Conservation (phyloP, 1,139 yeast genomes). For the Petasospora fabianii region DNA sequence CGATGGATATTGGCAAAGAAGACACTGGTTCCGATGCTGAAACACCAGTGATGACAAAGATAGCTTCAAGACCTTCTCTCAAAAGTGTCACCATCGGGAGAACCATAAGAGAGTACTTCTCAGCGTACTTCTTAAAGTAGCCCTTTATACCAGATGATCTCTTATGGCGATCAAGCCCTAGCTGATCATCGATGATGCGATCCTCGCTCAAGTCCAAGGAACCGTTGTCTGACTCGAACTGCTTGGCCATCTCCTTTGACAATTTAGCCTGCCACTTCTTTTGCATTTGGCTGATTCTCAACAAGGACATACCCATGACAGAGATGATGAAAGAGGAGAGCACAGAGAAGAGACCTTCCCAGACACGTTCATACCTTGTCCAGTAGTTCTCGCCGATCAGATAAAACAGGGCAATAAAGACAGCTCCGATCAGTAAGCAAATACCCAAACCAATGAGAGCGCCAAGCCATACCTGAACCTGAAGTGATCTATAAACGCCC, state of each 20-base stretch:
- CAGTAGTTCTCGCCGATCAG: constrained; percentile 68
- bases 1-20: constrained; percentile 75
- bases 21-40: constrained; percentile 62
- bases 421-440: constrained; percentile 72
- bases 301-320: constrained; percentile 80
- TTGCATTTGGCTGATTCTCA: constrained; percentile 79
- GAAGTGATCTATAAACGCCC: constrained; percentile 49
- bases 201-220: constrained; percentile 23
- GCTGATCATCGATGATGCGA: constrained; percentile 24
- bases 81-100: constrained; percentile 76
- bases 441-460: constrained; percentile 58
- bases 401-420: constrained; percentile 78
- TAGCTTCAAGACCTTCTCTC: constrained; percentile 88
- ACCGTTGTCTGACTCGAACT: constrained; percentile 31
- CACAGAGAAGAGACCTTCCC: constrained; percentile 83
- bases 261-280: constrained; percentile 84
- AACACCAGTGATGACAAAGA: constrained; percentile 85
- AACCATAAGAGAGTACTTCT: constrained; percentile 68
- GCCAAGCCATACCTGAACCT: constrained; percentile 74
- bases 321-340: constrained; percentile 75
- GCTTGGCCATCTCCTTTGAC: constrained; percentile 57
- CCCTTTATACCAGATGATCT: constrained; percentile 12
- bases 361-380: constrained; percentile 72
- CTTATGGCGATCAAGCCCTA: constrained; percentile 8
- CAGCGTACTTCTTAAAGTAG: constrained; percentile 32